Percentiles rank a stretch among this genome's conserved stretches.
Evolutionary conservation across 2,329 filamentous ascomycete genomes (phyloP).

Genomic region (Penicillium sp.): DNA sequence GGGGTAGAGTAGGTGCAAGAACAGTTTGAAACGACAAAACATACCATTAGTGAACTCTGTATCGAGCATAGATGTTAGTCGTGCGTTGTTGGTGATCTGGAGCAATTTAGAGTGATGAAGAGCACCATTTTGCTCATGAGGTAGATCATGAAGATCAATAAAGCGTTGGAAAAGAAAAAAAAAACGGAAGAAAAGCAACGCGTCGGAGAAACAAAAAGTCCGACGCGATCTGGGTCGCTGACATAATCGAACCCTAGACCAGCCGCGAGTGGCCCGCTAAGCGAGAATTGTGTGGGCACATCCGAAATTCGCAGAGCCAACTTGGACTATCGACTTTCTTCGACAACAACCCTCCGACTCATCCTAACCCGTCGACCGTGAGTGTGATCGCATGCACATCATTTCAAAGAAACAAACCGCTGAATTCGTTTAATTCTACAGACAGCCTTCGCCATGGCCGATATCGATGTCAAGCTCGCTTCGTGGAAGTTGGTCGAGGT

Average conservation of each 20-base stretch:
- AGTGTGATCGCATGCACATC: slow-evolving; percentile 26
- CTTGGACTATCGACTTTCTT: slow-evolving; percentile 42
- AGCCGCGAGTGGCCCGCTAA: slow-evolving; percentile 39
- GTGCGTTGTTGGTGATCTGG: background rate
- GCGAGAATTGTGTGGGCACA: slow-evolving; percentile 44
- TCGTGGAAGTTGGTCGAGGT: slow-evolving; percentile 97
- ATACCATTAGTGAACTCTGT: slow-evolving; percentile 22
- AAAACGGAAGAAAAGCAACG: slow-evolving; percentile 15
- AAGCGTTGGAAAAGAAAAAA: slow-evolving; percentile 19
- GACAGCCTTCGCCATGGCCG: slow-evolving; percentile 70
- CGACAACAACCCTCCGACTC: slow-evolving; percentile 39
- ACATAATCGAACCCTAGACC: slow-evolving; percentile 38
- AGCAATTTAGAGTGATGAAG: background rate
- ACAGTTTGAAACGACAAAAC: slow-evolving; percentile 14
- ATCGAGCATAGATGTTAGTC: background rate
- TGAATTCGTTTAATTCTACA: slow-evolving; percentile 39
- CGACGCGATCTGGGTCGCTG: slow-evolving; percentile 11
- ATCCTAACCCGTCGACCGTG: slow-evolving; percentile 43
- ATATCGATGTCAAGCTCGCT: slow-evolving; percentile 77
- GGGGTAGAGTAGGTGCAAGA: slow-evolving; percentile 14
- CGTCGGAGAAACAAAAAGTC: slow-evolving; percentile 22
- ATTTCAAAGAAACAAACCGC: slow-evolving; percentile 17
- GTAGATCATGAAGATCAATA: slow-evolving; percentile 9
- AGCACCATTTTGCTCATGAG: slow-evolving; percentile 19
- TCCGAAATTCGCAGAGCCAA: slow-evolving; percentile 41